Evolutionary conservation across 495 filamentous ascomycete species (phyloP).

Genomic region (Hypoxylon intermedium): DNA sequence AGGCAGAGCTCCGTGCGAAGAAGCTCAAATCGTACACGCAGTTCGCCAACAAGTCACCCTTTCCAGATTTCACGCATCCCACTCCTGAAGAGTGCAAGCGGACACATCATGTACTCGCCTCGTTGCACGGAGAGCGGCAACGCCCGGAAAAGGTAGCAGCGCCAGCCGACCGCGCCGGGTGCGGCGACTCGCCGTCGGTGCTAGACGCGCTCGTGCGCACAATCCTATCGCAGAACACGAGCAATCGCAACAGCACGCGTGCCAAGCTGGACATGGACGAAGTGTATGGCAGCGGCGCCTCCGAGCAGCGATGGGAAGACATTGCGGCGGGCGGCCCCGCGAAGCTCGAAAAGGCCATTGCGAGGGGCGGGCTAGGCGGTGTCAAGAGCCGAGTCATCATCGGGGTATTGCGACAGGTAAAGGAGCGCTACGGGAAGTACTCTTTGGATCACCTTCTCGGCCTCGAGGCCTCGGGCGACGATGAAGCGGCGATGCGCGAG

Average conservation of each 20-base stretch:
- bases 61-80: conserved; percentile 70
- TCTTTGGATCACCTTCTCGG: conserved; percentile 77
- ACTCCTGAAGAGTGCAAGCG: conserved; percentile 74
- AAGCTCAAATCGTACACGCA: conserved; percentile 45
- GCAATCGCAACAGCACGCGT: conserved; percentile 66
- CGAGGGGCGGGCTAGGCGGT: conserved; percentile 71
- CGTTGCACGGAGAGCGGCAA: conserved; percentile 68
- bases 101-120: conserved; percentile 69
- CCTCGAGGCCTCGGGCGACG: conserved; percentile 50
- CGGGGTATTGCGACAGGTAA: conserved; percentile 72
- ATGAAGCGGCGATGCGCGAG: conserved; percentile 73
- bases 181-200: conserved; percentile 84
- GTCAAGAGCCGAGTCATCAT: conserved; percentile 82
- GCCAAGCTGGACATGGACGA: conserved; percentile 76
- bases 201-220: conserved; percentile 86
- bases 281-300: conserved; percentile 76
- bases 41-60: conserved; percentile 61
- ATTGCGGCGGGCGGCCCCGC: conserved; percentile 67
- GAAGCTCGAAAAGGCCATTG: conserved; percentile 75
- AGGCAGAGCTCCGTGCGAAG: conserved; percentile 36
- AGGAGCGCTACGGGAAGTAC: conserved; percentile 63
- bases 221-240: conserved; percentile 76
- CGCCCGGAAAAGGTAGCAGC: conserved; percentile 70
- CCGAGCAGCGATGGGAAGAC: conserved; percentile 68
- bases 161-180: conserved; percentile 74